phyloP scores from a whole-genome alignment of 1,139 yeast species.

The Hansenula lynferdii region DNA sequence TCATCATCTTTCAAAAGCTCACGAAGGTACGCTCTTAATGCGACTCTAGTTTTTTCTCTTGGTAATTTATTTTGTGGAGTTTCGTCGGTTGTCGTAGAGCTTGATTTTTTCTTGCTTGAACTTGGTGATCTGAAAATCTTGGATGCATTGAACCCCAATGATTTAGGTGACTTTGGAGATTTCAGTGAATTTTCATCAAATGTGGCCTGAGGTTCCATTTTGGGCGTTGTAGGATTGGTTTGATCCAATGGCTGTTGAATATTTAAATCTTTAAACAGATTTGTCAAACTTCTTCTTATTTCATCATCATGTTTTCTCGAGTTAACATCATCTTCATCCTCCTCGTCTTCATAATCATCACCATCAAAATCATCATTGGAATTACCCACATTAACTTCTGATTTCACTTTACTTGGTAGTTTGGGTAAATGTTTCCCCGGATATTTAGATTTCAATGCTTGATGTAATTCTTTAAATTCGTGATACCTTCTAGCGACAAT shows the following conservation, averaged over 20 bases:
- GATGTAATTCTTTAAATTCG: constrained; percentile 58
- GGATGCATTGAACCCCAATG: constrained; percentile 3
- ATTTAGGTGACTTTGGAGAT: constrained; percentile 4
- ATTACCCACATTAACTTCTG: constrained; percentile 19
- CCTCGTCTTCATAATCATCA: constrained; percentile 11
- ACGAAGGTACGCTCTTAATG: constrained; percentile 68
- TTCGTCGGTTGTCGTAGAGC: not conserved
- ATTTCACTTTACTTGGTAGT: constrained; percentile 51
- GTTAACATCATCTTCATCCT: constrained; percentile 18
- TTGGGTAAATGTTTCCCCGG: constrained; percentile 71
- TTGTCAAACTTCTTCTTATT: constrained; percentile 12
- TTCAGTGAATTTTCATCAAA: constrained; percentile 2
- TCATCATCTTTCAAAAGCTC: constrained; percentile 49
- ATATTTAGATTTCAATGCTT: constrained; percentile 43
- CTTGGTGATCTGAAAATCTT: constrained; percentile 1
- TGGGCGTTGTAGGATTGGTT: constrained; percentile 1
- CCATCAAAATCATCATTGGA: constrained; percentile 11
- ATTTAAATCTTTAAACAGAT: constrained; percentile 13
- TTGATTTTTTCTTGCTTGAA: not conserved
- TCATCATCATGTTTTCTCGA: constrained; percentile 17
- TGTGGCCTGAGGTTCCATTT: not conserved
- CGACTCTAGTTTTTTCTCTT: constrained; percentile 68
- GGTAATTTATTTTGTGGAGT: constrained; percentile 28
- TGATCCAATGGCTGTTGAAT: constrained; percentile 4
- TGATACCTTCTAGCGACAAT: constrained; percentile 56